Evolutionary conservation across 108 stramenopile species (phyloP).

Genomic region (Pseudonitzschia delicatissima): DNA sequence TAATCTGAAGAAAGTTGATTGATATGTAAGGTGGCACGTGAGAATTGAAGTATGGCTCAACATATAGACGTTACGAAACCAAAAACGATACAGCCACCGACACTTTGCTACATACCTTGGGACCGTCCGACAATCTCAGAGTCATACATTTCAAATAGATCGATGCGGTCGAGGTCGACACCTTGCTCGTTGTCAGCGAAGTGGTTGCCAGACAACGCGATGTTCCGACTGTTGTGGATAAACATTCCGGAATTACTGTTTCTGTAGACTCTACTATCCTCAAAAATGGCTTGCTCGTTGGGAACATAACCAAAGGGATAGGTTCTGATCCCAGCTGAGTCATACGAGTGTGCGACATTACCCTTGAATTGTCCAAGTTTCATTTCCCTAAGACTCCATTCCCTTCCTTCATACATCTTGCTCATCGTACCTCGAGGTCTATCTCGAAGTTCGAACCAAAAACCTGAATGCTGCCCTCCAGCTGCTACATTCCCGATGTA

Average conservation of each 20-base stretch:
- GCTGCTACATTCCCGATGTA: conserved; percentile 26
- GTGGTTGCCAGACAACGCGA: conserved; percentile 16
- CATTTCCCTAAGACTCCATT: conserved; percentile 15
- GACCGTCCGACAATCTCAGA: background rate
- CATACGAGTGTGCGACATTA: conserved; percentile 31
- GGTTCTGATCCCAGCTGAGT: conserved; percentile 14
- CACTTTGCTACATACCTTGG: background rate
- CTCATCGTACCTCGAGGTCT: conserved; percentile 1
- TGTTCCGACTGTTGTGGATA: conserved; percentile 29
- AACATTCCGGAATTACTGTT: conserved; percentile 26
- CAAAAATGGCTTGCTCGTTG: conserved; percentile 1
- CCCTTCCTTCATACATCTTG: background rate
- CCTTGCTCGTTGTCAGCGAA: conserved; percentile 29
- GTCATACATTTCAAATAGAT: conserved; percentile 15
- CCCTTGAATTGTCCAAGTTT: conserved; percentile 16
- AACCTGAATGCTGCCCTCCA: conserved; percentile 16
- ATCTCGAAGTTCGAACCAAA: conserved; percentile 27
- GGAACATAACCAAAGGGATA: conserved; percentile 27
- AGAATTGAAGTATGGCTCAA: too few species aligned
- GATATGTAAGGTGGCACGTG: too few species aligned
- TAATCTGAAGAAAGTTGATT: background rate
- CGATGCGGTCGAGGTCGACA: conserved; percentile 22
- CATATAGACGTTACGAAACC: too few species aligned
- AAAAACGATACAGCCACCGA: too few species aligned
- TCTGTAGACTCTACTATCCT: conserved; percentile 16